A percentile compares a stretch with the other conserved stretches of the same genome.
Evolutionary conservation across 768 basidiomycete genomes (phyloP).

Genomic region (Kwoniella pini): DNA sequence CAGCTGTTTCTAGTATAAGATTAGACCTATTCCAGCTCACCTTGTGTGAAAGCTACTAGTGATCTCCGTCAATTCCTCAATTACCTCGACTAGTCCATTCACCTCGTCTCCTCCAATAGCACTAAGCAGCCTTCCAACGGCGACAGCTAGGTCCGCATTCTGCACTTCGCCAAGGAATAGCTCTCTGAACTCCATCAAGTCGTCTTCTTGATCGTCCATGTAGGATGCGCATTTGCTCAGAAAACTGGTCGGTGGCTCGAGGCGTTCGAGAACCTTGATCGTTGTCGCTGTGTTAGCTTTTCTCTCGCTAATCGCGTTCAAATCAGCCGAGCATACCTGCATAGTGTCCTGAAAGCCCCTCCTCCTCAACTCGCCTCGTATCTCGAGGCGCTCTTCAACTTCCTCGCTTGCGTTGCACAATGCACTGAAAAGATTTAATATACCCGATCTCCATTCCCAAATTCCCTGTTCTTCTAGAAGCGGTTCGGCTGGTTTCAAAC

Average conservation of each 20-base stretch:
- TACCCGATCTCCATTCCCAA: conserved; percentile 78
- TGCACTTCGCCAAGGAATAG: conserved; percentile 52
- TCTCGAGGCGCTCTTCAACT: conserved; percentile 72
- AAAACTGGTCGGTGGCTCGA: conserved; percentile 73
- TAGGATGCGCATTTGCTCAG: conserved; percentile 79
- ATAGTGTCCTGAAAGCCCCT: conserved; percentile 81
- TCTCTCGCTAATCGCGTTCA: not conserved
- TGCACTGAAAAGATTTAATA: conserved; percentile 77
- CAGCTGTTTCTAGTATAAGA: not conserved
- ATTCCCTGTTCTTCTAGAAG: conserved; percentile 61
- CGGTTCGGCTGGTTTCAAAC: conserved; percentile 54
- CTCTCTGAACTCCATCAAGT: conserved; percentile 77
- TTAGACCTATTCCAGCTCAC: not conserved
- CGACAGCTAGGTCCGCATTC: conserved; percentile 9
- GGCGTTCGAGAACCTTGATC: conserved; percentile 71
- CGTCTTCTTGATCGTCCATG: conserved; percentile 84
- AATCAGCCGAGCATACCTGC: conserved; percentile 60
- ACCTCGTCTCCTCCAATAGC: not conserved
- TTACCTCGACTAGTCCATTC: not conserved
- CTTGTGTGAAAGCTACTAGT: not conserved
- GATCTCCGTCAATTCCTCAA: conserved; percentile 4
- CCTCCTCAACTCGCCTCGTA: conserved; percentile 79
- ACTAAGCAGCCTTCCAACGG: conserved; percentile 1
- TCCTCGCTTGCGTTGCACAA: conserved; percentile 72
- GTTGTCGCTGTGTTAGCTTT: not conserved